Base-by-base conservation (phyloP, 2,329 filamentous ascomycete genomes). In the Acrocalymma vagum region DNA sequence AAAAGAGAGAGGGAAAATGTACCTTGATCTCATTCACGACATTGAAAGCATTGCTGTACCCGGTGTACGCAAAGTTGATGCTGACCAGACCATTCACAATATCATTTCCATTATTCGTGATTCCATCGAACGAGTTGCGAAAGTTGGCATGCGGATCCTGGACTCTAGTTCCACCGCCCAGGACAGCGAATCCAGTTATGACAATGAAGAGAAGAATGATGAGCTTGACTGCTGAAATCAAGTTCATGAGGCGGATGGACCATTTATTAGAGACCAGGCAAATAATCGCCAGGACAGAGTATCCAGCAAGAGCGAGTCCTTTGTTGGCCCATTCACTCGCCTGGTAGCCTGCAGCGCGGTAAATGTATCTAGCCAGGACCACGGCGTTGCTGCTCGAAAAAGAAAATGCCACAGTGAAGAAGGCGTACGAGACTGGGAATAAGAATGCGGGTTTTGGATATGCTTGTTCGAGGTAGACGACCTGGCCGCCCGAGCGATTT, bases 131-230 rank as follows among this genome's bases (percentile, higher is more conserved):
- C 16, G 57, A 53, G 31, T 64, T 48, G 16, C 44, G 51, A 37
- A 66, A 65, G 25, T 64, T 65, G 10, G 40, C 45, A 5, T 32
- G 42, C 3, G 61, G 60, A 26, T 65, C 50, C 20, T 60, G 37
- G 8, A 65, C 53, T 13, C 49, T 45, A 3, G 61, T 63, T 6
- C 53, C 45, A 10, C 63, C 63, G 6, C 60, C 62, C 11, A 67
- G 44, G 5, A 64, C 57, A 2, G 55, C 62, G 17, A 67, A 59
- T 3, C 63, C 63, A 3, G 61, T 59, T 16, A 62, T 53, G 9
- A 56, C 53, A 14, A 67, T 62, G 42, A 87, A 85, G n/a, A 86
- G 47, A 3, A 88, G 68, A 0, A 83, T 85, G 11, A 80, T 54
- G 3, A 87, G 60, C 55, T 88, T 88, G 24, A 87, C 53, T 2